Conservation (phyloP, 2,329 filamentous ascomycete genomes). For the Tolypocladium tropicale region DNA sequence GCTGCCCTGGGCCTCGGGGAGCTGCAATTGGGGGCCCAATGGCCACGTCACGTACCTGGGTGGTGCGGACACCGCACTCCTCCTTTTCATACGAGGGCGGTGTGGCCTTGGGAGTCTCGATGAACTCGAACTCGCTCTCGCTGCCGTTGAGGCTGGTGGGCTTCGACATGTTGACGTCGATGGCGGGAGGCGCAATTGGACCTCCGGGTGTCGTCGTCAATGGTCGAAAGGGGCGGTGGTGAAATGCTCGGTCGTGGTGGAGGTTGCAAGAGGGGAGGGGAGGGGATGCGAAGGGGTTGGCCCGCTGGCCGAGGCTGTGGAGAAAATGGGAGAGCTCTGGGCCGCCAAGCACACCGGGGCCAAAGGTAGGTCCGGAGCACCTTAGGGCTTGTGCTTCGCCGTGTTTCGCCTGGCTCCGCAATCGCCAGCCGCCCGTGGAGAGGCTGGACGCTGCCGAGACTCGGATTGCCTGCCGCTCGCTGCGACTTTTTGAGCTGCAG, state of each 20-base stretch:
- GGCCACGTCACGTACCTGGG: constrained; percentile 30
- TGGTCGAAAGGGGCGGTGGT: constrained; percentile 7
- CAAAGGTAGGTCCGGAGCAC: not conserved
- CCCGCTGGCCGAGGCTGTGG: not conserved
- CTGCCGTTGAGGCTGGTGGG: constrained; percentile 17
- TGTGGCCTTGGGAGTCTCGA: constrained; percentile 27
- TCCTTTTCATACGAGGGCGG: constrained; percentile 53
- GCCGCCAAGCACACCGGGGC: not conserved
- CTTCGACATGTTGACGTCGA: constrained; percentile 22
- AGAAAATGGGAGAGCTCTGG: not conserved
- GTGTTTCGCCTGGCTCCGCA: not conserved
- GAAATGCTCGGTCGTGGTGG: not conserved
- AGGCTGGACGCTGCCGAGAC: no score
- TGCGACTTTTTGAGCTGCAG: not conserved
- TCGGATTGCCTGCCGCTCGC: no score
- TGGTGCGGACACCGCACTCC: constrained; percentile 40
- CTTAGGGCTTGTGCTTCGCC: not conserved
- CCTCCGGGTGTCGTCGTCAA: constrained; percentile 5
- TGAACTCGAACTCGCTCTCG: constrained; percentile 30
- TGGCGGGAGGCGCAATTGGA: not conserved
- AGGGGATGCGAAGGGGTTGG: not conserved
- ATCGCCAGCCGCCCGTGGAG: no score
- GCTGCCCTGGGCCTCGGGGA: not conserved
- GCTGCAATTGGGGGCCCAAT: constrained; percentile 1
- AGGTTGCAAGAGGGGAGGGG: not conserved